Evolutionary conservation across 2,329 filamentous ascomycete genomes (phyloP).

Genomic region (Hymenoscyphus scutula): DNA sequence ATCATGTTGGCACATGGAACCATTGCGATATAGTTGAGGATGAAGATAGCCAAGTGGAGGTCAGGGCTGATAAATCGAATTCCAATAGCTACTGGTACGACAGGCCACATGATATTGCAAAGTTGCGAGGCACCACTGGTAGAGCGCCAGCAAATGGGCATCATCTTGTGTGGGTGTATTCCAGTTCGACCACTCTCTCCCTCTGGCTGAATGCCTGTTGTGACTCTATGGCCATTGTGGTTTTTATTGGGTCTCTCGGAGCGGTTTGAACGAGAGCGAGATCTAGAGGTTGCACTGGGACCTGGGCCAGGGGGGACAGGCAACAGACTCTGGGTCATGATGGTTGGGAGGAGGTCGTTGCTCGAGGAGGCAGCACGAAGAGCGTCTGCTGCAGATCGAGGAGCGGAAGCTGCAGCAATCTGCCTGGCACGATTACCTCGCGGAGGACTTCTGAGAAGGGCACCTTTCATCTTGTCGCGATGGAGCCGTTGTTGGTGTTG

Average conservation of each 20-base stretch:
- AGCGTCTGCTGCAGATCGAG: conserved; percentile 7
- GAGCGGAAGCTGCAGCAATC: background rate
- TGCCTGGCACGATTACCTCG: background rate
- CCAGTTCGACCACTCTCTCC: conserved; percentile 70
- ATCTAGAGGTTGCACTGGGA: background rate
- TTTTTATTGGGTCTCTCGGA: conserved; percentile 4
- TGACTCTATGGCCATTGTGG: conserved; percentile 31
- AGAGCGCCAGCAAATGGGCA: conserved; percentile 62
- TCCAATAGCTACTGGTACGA: conserved; percentile 70
- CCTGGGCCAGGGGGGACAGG: background rate
- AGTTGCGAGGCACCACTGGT: conserved; percentile 60
- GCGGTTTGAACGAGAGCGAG: background rate
- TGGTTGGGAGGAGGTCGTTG: conserved; percentile 12
- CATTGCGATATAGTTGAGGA: conserved; percentile 73
- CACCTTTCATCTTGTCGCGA: background rate
- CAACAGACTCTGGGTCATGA: conserved; percentile 4
- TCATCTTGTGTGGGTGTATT: conserved; percentile 61
- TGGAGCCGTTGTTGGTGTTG: background rate
- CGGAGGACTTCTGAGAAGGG: conserved; percentile 6
- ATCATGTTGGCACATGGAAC: conserved; percentile 73
- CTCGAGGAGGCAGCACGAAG: conserved; percentile 5
- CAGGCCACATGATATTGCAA: conserved; percentile 72
- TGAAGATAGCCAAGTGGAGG: conserved; percentile 63
- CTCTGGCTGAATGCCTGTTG: conserved; percentile 42
- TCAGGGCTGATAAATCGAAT: conserved; percentile 55